phyloP scores from a whole-genome alignment of 495 filamentous ascomycete species.

The Daldinia bambusicola region DNA sequence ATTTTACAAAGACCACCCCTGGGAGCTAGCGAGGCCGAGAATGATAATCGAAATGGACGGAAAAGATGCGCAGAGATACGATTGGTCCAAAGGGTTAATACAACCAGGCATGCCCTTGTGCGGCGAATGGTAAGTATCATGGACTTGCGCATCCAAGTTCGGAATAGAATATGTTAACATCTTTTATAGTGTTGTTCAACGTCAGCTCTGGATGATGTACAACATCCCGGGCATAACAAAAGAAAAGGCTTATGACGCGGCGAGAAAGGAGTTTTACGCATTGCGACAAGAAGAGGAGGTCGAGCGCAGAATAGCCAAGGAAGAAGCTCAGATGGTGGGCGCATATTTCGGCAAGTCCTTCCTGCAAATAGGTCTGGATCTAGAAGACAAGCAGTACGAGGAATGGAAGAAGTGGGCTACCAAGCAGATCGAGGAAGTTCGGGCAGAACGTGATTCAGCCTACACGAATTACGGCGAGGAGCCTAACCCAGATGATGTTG shows the following conservation, averaged over 20 bases:
- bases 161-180: constrained; percentile 21
- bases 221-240: constrained; percentile 66
- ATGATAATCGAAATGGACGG: constrained; percentile 88
- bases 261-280: constrained; percentile 89
- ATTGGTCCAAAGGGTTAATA: constrained; percentile 80
- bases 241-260: constrained; percentile 82
- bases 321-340: constrained; percentile 87
- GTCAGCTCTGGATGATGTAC: constrained; percentile 85
- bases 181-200: constrained; percentile 82
- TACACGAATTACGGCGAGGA: constrained; percentile 54
- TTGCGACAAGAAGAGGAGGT: constrained; percentile 84
- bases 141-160: neutral
- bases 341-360: constrained; percentile 83
- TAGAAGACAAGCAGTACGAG: constrained; percentile 82
- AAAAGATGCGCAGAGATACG: constrained; percentile 73
- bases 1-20: constrained; percentile 95
- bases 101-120: constrained; percentile 83
- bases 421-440: constrained; percentile 55
- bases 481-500: constrained; percentile 29
- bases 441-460: constrained; percentile 59
- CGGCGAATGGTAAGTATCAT: constrained; percentile 77
- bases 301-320: constrained; percentile 81
- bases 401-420: constrained; percentile 84
- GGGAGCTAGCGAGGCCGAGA: constrained; percentile 92
- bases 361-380: constrained; percentile 79